Conservation (phyloP, 176 grass and related monocot species). For the Avena insularis region DNA sequence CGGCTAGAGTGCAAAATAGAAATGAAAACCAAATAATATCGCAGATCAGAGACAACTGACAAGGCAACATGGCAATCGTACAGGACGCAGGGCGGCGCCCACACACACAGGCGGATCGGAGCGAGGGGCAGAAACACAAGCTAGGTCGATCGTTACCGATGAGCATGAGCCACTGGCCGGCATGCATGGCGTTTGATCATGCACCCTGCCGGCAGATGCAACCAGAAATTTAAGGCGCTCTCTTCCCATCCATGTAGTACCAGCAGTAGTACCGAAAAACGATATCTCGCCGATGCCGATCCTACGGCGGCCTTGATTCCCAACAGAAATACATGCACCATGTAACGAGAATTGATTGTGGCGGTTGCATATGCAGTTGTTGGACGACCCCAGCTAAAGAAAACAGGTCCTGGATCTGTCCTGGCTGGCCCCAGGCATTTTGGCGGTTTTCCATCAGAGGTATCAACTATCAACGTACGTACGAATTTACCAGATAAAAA, state of each 20-base stretch:
- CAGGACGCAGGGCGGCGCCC: slow-evolving; percentile 10
- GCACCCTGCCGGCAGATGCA: slow-evolving; percentile 24
- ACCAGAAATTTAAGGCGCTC: slow-evolving; percentile 35
- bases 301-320: not conserved
- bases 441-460: not conserved
- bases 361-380: slow-evolving; percentile 30
- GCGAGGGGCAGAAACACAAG: not conserved
- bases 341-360: slow-evolving; percentile 21
- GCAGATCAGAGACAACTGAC: not conserved
- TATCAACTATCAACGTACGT: no score
- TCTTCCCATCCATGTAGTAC: not conserved
- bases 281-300: not conserved
- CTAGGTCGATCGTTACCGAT: not conserved
- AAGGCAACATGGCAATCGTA: slow-evolving; percentile 8
- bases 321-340: slow-evolving; percentile 33
- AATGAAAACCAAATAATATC: no score
- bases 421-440: not conserved
- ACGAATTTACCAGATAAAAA: no score
- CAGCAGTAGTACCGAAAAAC: slow-evolving; percentile 25
- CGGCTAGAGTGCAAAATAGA: no score
- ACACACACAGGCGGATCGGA: not conserved
- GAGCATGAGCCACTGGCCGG: slow-evolving; percentile 11
- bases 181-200: slow-evolving; percentile 24
- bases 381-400: not conserved
- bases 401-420: not conserved